Evolutionary conservation across 108 stramenopile genomes (phyloP), one percentile per base, ranked within the genome.

Genomic region (Cyclotella distinguenda): DNA sequence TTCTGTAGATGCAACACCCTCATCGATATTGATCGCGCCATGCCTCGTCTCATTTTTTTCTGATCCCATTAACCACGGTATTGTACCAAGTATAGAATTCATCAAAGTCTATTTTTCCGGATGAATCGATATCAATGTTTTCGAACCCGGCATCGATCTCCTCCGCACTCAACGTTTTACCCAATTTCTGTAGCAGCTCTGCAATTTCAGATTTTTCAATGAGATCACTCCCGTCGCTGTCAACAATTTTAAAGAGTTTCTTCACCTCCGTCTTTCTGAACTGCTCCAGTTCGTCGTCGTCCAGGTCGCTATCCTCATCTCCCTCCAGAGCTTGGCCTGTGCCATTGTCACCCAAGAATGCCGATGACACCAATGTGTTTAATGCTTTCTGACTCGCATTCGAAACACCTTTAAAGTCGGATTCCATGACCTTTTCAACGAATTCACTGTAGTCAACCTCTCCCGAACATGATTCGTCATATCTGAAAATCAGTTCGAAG

Each of bases 401-500:
- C 4, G 61, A 61, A 28, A 75, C 78, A 19, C 68, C 73, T 53
- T 75, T 76, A 58, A 82, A 82, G 51, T 82, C 82, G 11, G 60
- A 57, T 51, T 82, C 82, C 84, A 85, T 85, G 25, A 82, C 67
- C 59, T 82, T 85, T 39, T 71, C 48, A 0, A 85, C 79, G 48
- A 85, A 85, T 44, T 81, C 70, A 43, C 60, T 77, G 61, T 85
- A 85, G 42, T 85, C 84, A 7, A 85, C 81, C 54, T 85, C 84
- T 10, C 84, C 84, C 10, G 78, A 76, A 46, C 74, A 85, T 15
- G 69, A 68, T 42, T 68, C 65, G 48, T 85, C 84, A 43, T 85
- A 85, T 51, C 84, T 64, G 12, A 0, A 51, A 33, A 44, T 4
- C 8, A n/a, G 33, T n/a, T n/a, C n/a, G n/a, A 61, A 3, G 8